Evolutionary conservation across 257 asterid species (phyloP).

Genomic region (Petunia secreta): DNA sequence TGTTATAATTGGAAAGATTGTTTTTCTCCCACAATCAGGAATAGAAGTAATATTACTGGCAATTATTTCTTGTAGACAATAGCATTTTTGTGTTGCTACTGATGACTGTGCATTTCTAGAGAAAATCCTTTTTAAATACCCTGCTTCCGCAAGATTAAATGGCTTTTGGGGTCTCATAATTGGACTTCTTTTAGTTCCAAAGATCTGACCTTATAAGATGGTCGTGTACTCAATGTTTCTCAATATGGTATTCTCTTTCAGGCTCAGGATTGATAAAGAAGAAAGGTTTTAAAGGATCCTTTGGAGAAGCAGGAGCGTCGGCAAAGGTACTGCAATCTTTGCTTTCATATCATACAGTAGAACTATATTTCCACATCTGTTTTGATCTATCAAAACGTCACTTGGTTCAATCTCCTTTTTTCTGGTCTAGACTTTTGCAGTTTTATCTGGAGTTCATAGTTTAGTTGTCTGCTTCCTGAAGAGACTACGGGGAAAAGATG

Average conservation of each 20-base stretch:
- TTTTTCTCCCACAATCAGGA: background rate
- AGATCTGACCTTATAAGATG: background rate
- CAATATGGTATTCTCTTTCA: slow-evolving; percentile 27
- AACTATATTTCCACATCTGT: background rate
- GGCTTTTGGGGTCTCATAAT: background rate
- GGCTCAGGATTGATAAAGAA: slow-evolving; percentile 78
- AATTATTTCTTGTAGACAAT: background rate
- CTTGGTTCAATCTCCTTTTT: background rate
- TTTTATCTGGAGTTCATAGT: slow-evolving; percentile 89
- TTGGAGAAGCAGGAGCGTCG: slow-evolving; percentile 78
- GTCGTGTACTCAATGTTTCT: background rate
- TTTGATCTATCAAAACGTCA: background rate
- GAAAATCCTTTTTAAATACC: background rate
- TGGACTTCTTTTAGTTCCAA: background rate
- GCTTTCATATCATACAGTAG: background rate
- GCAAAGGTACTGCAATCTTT: slow-evolving; percentile 61
- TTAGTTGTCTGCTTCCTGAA: slow-evolving; percentile 81
- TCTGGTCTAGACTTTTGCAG: slow-evolving; percentile 73
- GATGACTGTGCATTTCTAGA: background rate
- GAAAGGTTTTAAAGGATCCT: slow-evolving; percentile 79
- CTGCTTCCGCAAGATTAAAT: background rate
- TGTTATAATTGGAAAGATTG: too few species aligned
- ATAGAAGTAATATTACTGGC: background rate
- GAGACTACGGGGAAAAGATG: slow-evolving; percentile 89
- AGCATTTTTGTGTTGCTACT: background rate